Conservation (phyloP, 306 rosid species). For the Datisca glomerata region DNA sequence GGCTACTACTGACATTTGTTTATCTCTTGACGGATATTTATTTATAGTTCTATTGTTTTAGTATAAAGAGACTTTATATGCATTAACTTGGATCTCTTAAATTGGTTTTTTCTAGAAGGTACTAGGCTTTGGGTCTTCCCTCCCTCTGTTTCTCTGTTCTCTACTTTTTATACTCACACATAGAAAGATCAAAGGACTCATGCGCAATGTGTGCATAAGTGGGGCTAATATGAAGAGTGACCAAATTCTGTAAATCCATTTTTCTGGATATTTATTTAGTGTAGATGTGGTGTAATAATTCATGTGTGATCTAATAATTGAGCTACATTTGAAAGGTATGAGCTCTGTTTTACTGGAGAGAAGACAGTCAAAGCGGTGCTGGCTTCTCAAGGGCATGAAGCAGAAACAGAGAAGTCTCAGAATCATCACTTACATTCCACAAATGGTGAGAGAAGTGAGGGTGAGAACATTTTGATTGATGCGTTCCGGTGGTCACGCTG, state of each 20-base stretch:
- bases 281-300: background rate
- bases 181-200: background rate
- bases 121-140: no score
- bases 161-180: background rate
- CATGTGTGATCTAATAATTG: background rate
- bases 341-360: conserved; percentile 80
- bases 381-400: conserved; percentile 41
- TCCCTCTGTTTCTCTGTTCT: conserved; percentile 1
- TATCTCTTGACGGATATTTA: no score
- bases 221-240: no score
- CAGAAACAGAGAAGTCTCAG: conserved; percentile 51
- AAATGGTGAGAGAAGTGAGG: conserved; percentile 57
- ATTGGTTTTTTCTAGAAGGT: no score
- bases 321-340: conserved; percentile 50
- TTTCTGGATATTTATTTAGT: background rate
- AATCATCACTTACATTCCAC: conserved; percentile 47
- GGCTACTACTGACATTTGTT: no score
- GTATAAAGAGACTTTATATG: no score
- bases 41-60: no score
- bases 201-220: no score
- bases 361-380: conserved; percentile 46
- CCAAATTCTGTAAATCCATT: no score
- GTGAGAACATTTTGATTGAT: conserved; percentile 48
- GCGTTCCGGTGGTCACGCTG: conserved; percentile 91
- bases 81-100: no score